Evolutionary conservation across 768 basidiomycete species (phyloP).

Genomic region (Xerocomus brunneocitrinus): DNA sequence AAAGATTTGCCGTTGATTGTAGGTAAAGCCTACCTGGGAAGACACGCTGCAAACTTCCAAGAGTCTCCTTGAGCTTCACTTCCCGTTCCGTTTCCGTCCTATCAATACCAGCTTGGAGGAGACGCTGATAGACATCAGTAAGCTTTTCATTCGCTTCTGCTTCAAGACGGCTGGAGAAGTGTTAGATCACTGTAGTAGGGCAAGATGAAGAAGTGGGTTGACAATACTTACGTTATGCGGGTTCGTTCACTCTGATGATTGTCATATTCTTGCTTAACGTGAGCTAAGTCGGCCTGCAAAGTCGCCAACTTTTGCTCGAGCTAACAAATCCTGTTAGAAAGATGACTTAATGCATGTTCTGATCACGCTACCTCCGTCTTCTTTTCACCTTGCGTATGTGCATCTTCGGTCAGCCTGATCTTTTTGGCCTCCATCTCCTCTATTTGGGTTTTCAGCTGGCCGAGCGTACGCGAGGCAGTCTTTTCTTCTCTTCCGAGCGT

Average conservation of each 20-base stretch:
- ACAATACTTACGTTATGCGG: slow-evolving; percentile 56
- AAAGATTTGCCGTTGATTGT: neutral
- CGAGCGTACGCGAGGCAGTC: slow-evolving; percentile 56
- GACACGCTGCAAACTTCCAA: slow-evolving; percentile 77
- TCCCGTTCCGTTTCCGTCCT: slow-evolving; percentile 84
- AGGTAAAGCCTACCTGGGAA: slow-evolving; percentile 64
- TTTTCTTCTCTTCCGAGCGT: slow-evolving; percentile 80
- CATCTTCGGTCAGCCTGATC: slow-evolving; percentile 53
- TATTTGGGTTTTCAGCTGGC: slow-evolving; percentile 64
- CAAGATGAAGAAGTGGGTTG: neutral
- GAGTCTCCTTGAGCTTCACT: slow-evolving; percentile 76
- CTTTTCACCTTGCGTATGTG: slow-evolving; percentile 41
- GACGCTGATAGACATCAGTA: slow-evolving; percentile 70
- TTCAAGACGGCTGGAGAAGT: slow-evolving; percentile 68
- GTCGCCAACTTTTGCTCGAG: slow-evolving; percentile 56
- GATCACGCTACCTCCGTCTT: slow-evolving; percentile 49
- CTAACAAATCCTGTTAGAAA: slow-evolving; percentile 21
- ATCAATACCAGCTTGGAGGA: slow-evolving; percentile 88
- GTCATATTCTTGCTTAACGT: slow-evolving; percentile 72
- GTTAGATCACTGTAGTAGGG: neutral
- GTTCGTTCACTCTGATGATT: slow-evolving; percentile 81
- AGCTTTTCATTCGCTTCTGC: slow-evolving; percentile 91
- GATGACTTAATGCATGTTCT: too few relatives aligned
- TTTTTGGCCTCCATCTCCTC: slow-evolving; percentile 59
- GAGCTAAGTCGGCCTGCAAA: slow-evolving; percentile 57